These are phyloP conservation scores for Xylaria sp. DNA, from an alignment of 2,329 filamentous ascomycete species.

Conservation along the genomic window DNA sequence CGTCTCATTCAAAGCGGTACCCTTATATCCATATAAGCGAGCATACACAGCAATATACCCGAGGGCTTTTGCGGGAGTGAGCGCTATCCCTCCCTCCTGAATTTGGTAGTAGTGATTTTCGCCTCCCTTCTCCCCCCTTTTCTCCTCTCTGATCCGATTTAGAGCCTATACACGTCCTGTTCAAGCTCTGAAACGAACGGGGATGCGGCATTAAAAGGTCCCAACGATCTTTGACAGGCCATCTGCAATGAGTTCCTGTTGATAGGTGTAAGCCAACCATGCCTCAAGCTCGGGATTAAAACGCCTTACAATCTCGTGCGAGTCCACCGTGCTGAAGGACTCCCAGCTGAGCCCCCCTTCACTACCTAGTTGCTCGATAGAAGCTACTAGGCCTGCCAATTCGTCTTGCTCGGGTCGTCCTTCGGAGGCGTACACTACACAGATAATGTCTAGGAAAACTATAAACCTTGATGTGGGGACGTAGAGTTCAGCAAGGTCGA, in stretches of 20 bases:
- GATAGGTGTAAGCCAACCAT: conserved; percentile 1
- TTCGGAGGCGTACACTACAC: not conserved
- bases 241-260: conserved; percentile 5
- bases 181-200: too few species aligned
- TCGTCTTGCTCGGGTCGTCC: not conserved
- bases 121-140: too few species aligned
- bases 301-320: conserved; percentile 4
- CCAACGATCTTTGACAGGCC: not conserved
- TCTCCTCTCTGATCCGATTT: too few species aligned
- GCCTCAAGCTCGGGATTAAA: not conserved
- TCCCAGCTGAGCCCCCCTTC: conserved; percentile 6
- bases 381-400: not conserved
- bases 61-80: too few species aligned
- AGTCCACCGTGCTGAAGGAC: conserved; percentile 1
- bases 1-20: too few species aligned
- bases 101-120: too few species aligned
- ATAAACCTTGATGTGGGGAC: conserved; percentile 3
- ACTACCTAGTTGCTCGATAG: not conserved
- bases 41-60: too few species aligned
- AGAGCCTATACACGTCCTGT: too few species aligned
- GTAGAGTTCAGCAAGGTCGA: conserved; percentile 6
- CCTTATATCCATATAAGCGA: too few species aligned
- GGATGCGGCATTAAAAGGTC: too few species aligned
- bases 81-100: too few species aligned
- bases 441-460: conserved; percentile 1